These are phyloP conservation scores for Phlebiopsis gigantea DNA, from an alignment of 768 basidiomycete species.

Conservation along the genomic window DNA sequence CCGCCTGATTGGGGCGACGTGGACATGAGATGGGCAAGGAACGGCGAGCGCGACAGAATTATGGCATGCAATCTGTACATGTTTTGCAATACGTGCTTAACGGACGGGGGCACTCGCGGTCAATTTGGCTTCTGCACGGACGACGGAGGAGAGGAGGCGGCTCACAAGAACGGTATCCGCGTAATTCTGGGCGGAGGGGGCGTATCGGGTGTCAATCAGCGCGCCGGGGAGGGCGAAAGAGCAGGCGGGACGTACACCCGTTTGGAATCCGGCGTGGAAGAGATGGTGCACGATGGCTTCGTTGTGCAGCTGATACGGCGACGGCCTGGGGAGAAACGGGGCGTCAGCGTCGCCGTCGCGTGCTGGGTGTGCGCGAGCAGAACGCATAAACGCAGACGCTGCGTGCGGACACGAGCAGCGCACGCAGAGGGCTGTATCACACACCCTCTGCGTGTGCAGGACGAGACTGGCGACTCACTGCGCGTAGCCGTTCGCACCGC, in stretches of 20 bases:
- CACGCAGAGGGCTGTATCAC: neutral
- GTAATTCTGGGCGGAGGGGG: conserved; percentile 81
- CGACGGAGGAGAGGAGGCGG: conserved; percentile 11
- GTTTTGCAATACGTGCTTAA: conserved; percentile 76
- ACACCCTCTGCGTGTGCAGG: conserved; percentile 1
- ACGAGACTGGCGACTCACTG: conserved; percentile 39
- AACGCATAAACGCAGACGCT: neutral
- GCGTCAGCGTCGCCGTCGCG: conserved; percentile 1
- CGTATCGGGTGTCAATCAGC: neutral
- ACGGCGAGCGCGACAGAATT: conserved; percentile 83
- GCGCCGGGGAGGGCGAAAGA: neutral
- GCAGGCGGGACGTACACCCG: conserved; percentile 53
- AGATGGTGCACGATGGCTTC: conserved; percentile 75
- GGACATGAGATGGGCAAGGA: conserved; percentile 83
- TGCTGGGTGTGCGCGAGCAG: too few relatives aligned
- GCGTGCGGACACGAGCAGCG: neutral
- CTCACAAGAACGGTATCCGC: conserved; percentile 75
- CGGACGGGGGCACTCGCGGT: conserved; percentile 6
- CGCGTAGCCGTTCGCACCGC: conserved; percentile 46
- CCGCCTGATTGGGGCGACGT: conserved; percentile 65
- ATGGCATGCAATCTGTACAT: conserved; percentile 78
- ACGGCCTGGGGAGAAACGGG: conserved; percentile 8
- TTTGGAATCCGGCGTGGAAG: conserved; percentile 76
- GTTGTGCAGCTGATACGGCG: conserved; percentile 60
- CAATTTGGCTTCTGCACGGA: neutral